These are phyloP conservation scores for Albizia julibrissin DNA, from an alignment of 306 rosid genomes.

Conservation along the genomic window DNA sequence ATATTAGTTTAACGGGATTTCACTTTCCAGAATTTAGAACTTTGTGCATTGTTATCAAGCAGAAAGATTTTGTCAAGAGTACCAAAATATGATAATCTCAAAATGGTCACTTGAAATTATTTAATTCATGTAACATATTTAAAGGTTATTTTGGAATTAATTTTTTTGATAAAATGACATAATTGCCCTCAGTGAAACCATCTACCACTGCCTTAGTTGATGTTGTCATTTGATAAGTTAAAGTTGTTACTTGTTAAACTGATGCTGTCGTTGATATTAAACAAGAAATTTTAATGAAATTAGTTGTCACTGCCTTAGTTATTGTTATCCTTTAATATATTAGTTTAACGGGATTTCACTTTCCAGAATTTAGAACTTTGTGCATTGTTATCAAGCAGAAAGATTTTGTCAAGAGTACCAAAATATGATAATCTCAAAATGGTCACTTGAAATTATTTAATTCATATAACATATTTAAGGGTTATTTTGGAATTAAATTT, in stretches of 20 bases:
- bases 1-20: background rate
- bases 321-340: too few relatives aligned
- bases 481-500: too few relatives aligned
- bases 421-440: background rate
- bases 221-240: background rate
- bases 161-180: background rate
- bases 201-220: too few relatives aligned
- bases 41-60: background rate
- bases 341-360: background rate
- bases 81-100: background rate
- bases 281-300: too few relatives aligned
- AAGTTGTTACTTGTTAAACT: too few relatives aligned
- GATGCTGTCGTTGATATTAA: too few relatives aligned
- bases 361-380: background rate
- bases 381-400: background rate
- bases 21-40: background rate
- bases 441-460: background rate
- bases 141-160: too few relatives aligned
- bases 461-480: too few relatives aligned
- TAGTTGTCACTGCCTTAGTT: background rate
- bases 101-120: background rate
- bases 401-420: too few relatives aligned
- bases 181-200: too few relatives aligned
- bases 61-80: too few relatives aligned
- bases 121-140: too few relatives aligned